Evolutionary conservation across 1,284 basidiomycete species (phyloP).

Genomic region (Sporisorium iseilematis-ciliati): DNA sequence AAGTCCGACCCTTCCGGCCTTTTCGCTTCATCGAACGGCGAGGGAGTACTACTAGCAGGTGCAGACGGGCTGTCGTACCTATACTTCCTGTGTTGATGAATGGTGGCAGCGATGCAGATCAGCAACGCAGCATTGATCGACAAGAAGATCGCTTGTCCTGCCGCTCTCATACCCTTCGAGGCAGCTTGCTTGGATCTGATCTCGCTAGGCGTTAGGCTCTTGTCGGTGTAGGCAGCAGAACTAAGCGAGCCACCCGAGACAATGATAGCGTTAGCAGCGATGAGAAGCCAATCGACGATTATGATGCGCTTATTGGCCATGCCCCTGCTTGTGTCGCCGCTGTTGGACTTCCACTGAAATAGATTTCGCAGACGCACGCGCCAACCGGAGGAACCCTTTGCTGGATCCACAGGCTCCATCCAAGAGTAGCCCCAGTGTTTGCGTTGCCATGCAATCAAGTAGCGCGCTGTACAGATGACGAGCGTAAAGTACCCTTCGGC

Average conservation of each 20-base stretch:
- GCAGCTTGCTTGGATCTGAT: constrained; percentile 1
- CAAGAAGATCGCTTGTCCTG: constrained; percentile 37
- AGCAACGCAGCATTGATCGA: constrained; percentile 22
- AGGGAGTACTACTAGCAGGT: no score
- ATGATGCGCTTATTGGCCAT: not conserved
- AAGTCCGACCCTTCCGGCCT: not conserved
- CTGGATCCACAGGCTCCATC: constrained; percentile 32
- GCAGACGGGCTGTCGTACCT: not conserved
- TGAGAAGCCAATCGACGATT: constrained; percentile 25
- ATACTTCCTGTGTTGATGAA: constrained; percentile 20
- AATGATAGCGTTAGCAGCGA: constrained; percentile 41
- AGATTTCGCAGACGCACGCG: constrained; percentile 4
- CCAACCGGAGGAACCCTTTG: constrained; percentile 4
- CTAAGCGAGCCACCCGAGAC: constrained; percentile 34
- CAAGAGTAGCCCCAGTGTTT: constrained; percentile 44
- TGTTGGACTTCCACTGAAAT: constrained; percentile 12
- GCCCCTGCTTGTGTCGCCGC: not conserved
- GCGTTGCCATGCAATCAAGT: constrained; percentile 54
- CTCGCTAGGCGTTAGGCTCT: constrained; percentile 6
- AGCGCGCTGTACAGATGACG: constrained; percentile 50
- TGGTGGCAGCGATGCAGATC: constrained; percentile 23
- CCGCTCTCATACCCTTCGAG: constrained; percentile 18
- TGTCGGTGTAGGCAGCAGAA: constrained; percentile 14
- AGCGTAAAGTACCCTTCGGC: constrained; percentile 59
- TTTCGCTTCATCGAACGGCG: not conserved